These are phyloP conservation scores for Babesia bigemina DNA, from an alignment of 169 alveolate genomes.

Conservation along the genomic window DNA sequence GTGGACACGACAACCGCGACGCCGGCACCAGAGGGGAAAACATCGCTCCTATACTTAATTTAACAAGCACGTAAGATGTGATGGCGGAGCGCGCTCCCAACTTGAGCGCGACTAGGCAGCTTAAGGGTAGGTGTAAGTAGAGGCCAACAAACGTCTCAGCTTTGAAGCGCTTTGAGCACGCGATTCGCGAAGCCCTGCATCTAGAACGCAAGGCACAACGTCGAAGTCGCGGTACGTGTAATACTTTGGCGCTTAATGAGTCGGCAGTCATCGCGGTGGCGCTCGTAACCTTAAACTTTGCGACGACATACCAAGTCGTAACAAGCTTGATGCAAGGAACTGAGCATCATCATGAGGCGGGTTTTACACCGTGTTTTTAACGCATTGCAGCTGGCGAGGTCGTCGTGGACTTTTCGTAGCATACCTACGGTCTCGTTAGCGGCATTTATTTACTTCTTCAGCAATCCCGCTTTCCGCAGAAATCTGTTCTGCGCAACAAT, in stretches of 20 bases:
- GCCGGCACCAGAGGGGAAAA: background rate
- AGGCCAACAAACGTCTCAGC: conserved; percentile 3
- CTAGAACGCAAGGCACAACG: background rate
- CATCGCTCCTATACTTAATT: background rate
- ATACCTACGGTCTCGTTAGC: conserved; percentile 7
- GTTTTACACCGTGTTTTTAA: background rate
- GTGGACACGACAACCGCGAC: background rate
- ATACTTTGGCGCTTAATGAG: background rate
- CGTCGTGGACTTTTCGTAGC: background rate
- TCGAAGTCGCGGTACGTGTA: conserved; percentile 6
- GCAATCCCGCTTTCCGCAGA: conserved; percentile 8
- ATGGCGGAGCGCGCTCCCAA: conserved; percentile 8
- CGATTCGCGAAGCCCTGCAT: background rate
- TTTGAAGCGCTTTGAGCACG: conserved; percentile 23
- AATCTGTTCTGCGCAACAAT: conserved; percentile 22
- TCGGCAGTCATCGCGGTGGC: conserved; percentile 11
- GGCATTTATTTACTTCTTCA: conserved; percentile 18
- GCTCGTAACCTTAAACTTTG: conserved; percentile 1
- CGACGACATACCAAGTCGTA: conserved; percentile 7
- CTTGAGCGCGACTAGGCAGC: background rate
- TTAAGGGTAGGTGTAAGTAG: background rate
- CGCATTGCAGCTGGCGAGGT: conserved; percentile 4
- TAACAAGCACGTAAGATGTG: background rate
- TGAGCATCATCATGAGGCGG: background rate
- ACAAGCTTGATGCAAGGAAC: background rate